Evolutionary conservation across 2,329 filamentous ascomycete genomes (phyloP).

Genomic region (Cladosporium austrohemisphaericum): DNA sequence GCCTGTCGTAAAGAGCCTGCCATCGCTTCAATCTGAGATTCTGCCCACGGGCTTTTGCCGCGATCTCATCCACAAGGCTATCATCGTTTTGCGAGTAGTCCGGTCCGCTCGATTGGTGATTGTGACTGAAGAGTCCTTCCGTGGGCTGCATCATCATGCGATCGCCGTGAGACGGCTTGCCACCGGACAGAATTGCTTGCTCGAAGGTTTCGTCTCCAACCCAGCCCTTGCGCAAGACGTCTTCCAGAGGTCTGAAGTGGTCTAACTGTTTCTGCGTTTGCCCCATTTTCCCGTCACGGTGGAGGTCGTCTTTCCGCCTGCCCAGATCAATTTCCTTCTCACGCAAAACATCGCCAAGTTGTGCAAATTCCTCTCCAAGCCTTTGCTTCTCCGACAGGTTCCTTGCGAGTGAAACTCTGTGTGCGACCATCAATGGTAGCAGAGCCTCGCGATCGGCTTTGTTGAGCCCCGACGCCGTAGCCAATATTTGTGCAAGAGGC

Average conservation of each 20-base stretch:
- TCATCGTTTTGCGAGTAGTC: slow-evolving; percentile 22
- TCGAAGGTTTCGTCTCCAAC: slow-evolving; percentile 72
- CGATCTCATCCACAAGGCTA: slow-evolving; percentile 67
- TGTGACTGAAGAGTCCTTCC: not conserved
- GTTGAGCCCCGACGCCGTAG: slow-evolving; percentile 38
- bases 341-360: slow-evolving; percentile 56
- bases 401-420: slow-evolving; percentile 63
- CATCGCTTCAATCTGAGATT: slow-evolving; percentile 66
- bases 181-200: slow-evolving; percentile 65
- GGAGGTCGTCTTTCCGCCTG: slow-evolving; percentile 35
- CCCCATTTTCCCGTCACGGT: not conserved
- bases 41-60: slow-evolving; percentile 64
- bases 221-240: slow-evolving; percentile 69
- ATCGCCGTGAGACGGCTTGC: slow-evolving; percentile 55
- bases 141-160: slow-evolving; percentile 55
- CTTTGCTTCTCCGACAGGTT: slow-evolving; percentile 59
- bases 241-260: slow-evolving; percentile 44
- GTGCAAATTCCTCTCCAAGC: slow-evolving; percentile 55
- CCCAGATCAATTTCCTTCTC: slow-evolving; percentile 47
- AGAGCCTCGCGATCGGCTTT: slow-evolving; percentile 42
- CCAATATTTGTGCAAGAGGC: slow-evolving; percentile 50
- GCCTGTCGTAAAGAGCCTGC: slow-evolving; percentile 59
- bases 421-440: slow-evolving; percentile 65
- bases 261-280: slow-evolving; percentile 28
- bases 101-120: not conserved